A percentile compares a stretch with the other conserved stretches of the same genome.
Conservation (phyloP, 2,329 filamentous ascomycete genomes). For the Cytospora schulzeri region DNA sequence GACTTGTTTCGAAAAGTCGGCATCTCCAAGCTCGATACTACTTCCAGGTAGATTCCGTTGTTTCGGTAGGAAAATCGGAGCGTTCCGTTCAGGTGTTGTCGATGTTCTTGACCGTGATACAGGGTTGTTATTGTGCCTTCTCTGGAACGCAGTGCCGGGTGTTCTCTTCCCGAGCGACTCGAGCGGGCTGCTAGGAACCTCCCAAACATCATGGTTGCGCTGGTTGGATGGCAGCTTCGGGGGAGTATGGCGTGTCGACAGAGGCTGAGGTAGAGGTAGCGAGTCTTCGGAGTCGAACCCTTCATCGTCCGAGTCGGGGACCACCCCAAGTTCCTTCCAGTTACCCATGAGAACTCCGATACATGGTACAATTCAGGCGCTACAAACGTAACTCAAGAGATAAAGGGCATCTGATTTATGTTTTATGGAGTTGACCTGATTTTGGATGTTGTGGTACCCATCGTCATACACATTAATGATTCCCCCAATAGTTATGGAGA, state of each 20-base stretch:
- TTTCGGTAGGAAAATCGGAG: not conserved
- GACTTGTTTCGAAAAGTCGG: not conserved
- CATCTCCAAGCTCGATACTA: not conserved
- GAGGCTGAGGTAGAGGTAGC: constrained; percentile 25
- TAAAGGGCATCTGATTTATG: not conserved
- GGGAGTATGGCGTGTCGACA: constrained; percentile 21
- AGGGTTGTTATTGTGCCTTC: not conserved
- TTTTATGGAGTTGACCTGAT: not conserved
- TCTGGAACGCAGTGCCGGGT: constrained; percentile 7
- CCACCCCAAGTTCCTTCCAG: constrained; percentile 48
- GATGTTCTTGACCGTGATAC: not conserved
- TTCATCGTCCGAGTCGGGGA: constrained; percentile 49
- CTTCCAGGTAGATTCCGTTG: constrained; percentile 2
- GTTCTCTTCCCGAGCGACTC: not conserved
- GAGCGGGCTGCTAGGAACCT: constrained; percentile 33
- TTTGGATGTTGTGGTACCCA: not conserved
- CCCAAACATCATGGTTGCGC: constrained; percentile 34
- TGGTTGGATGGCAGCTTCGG: constrained; percentile 4
- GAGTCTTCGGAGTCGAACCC: constrained; percentile 42
- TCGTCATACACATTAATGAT: not conserved
- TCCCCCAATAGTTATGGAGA: not conserved
- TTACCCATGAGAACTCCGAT: constrained; percentile 40
- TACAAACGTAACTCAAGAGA: not conserved
- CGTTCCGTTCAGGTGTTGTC: not conserved
- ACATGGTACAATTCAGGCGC: constrained; percentile 20